Base-by-base conservation (phyloP, 176 grass and related monocot species). In the Tuctoria greenei region DNA sequence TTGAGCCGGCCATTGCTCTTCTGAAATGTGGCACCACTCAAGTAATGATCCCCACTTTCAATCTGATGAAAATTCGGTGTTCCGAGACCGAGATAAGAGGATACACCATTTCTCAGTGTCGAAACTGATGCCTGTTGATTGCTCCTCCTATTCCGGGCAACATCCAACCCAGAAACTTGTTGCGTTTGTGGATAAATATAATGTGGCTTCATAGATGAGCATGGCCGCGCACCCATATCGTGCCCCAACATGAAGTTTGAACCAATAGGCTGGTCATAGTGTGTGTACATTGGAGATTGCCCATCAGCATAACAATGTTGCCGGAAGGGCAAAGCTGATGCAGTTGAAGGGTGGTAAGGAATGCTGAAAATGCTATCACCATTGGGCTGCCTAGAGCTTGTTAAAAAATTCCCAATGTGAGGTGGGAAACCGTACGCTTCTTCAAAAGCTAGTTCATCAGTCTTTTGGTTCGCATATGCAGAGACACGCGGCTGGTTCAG, bases 111-210 rank as follows among this genome's bases (percentile, higher is more conserved):
- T 70, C 44, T 14, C 25, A 38, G 21, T 50, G 28, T 0, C 38
- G 0, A 63, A 66, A 59, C 25, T 51, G 83, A 21, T 60, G 60
- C 24, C 26, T 58, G 79, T 61, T 25, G 68, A 71, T 83, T 78
- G 57, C 44, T 90, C 31, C 55, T 76, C 39, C 71, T 76, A 35
- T 45, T 64, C 71, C 7, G 78, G 55, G 78, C 51, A 68, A 46
- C 63, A 75, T 88, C 79, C 59, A 57, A 78, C 54, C 60, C 61
- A 50, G 84, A 68, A 72, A 66, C 10, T 67, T 71, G 88, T 34
- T 79, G 69, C 68, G 73, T 41, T 74, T 83, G 85, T 73, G 75
- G 68, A 52, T 77, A 86, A 40, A 47, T 47, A 79, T 79, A 81
- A 61, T 70, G 65, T 68, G 69, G 21, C 21, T 81, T 61, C 54